Conservation (phyloP, 208 protist species). For the Trypanosoma avium region DNA sequence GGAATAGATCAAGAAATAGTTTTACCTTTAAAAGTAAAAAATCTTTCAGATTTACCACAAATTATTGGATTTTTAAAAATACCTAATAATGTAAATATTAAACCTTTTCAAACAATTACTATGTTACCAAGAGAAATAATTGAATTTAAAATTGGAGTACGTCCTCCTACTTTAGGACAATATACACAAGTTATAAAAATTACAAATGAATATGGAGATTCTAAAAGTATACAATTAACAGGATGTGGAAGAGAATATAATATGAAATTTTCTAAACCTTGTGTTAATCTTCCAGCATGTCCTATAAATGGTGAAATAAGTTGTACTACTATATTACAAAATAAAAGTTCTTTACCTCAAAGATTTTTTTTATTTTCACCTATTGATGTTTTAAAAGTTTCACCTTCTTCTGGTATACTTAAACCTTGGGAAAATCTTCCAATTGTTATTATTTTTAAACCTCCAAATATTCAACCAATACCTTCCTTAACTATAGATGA, state of each 20-base stretch:
- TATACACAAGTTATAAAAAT: slow-evolving; percentile 44
- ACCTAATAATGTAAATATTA: slow-evolving; percentile 40
- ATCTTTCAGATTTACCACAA: slow-evolving; percentile 47
- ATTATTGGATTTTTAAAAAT: slow-evolving; percentile 42
- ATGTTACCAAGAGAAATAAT: slow-evolving; percentile 38
- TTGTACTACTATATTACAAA: slow-evolving; percentile 35
- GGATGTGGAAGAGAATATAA: slow-evolving; percentile 26
- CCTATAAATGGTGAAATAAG: slow-evolving; percentile 27
- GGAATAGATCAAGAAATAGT: slow-evolving; percentile 32
- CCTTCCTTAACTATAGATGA: slow-evolving; percentile 5
- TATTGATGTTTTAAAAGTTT: slow-evolving; percentile 21
- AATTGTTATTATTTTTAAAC: slow-evolving; percentile 36
- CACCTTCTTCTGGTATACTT: slow-evolving; percentile 40
- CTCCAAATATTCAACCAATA: slow-evolving; percentile 12
- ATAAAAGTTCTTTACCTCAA: slow-evolving; percentile 21
- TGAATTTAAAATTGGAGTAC: slow-evolving; percentile 35
- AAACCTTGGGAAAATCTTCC: slow-evolving; percentile 22
- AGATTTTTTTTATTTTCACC: slow-evolving; percentile 33
- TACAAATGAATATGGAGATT: slow-evolving; percentile 48
- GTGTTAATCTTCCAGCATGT: slow-evolving; percentile 36
- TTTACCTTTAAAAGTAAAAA: slow-evolving; percentile 31
- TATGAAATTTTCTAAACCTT: slow-evolving; percentile 36
- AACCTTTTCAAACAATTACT: slow-evolving; percentile 26
- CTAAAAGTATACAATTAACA: slow-evolving; percentile 26
- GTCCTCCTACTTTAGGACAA: slow-evolving; percentile 32